These are phyloP conservation scores for Parascedosporium putredinis DNA, from an alignment of 2,329 filamentous ascomycete genomes.

Conservation along the genomic window DNA sequence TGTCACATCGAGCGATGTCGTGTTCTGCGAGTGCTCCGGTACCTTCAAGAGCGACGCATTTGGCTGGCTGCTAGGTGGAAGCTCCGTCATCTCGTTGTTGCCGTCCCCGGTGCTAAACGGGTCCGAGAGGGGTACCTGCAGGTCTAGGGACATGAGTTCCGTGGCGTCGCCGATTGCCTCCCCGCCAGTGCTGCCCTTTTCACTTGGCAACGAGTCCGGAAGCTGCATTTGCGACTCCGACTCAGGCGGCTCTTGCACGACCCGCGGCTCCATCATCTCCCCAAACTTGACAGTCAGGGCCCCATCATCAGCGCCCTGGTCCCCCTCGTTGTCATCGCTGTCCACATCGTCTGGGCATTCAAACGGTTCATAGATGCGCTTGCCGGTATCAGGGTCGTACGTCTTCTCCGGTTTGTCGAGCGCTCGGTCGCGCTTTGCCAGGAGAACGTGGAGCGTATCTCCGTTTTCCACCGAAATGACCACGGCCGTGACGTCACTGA, in stretches of 20 bases:
- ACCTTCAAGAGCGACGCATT: neutral
- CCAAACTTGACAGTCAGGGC: slow-evolving; percentile 46
- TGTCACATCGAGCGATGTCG: neutral
- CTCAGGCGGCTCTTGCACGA: slow-evolving; percentile 36
- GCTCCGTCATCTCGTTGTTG: neutral
- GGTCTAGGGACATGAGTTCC: neutral
- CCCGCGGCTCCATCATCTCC: slow-evolving; percentile 58
- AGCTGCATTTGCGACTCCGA: neutral
- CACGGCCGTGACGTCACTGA: slow-evolving; percentile 55
- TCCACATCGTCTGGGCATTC: slow-evolving; percentile 59
- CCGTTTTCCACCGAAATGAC: slow-evolving; percentile 46
- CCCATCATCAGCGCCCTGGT: slow-evolving; percentile 55
- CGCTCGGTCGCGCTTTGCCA: slow-evolving; percentile 60
- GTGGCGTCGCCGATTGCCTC: neutral
- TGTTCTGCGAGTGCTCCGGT: neutral
- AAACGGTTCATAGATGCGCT: slow-evolving; percentile 61
- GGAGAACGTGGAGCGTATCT: slow-evolving; percentile 42
- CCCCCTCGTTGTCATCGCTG: slow-evolving; percentile 44
- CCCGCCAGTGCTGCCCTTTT: neutral
- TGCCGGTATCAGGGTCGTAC: slow-evolving; percentile 57
- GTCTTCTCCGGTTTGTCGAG: slow-evolving; percentile 43
- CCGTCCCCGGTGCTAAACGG: neutral
- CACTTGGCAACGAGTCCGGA: neutral
- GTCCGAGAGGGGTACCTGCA: neutral
- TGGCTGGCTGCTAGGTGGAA: neutral